Base-by-base conservation (phyloP, 2,329 filamentous ascomycete species). In the Knufia fluminis region DNA sequence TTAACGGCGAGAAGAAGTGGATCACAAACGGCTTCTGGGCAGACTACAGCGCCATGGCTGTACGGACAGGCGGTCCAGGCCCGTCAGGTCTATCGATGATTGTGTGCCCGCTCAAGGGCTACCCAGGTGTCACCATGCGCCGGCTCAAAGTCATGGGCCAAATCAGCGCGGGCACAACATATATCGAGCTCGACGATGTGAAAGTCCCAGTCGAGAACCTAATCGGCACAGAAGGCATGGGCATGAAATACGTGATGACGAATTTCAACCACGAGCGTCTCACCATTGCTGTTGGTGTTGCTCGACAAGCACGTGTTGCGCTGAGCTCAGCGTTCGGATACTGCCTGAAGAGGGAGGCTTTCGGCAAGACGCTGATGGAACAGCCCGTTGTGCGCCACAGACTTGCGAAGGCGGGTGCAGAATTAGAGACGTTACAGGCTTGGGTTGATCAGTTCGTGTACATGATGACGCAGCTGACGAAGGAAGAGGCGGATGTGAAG, bases 1-100 rank as follows among this genome's bases (percentile, higher is more conserved):
- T 88, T 42, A 87, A 85, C 51, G 84, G 84, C n/a, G 73, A 76
- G 0, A 88, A 88, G 75, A 87, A 89, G 68, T 89, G 85, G 84
- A 85, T 86, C 60, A 85, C 82, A 0, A 85, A 85, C 59, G 84
- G 79, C 3, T 79, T 85, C 52, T 86, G 81, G 82, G 72, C 77
- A 3, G 78, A 87, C 51, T 81, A 79, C 57, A 72, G 76, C 4
- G 77, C 75, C 26, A 86, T 86, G 80, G 85, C 84, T 0, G 85
- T 88, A 1, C 76, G 85, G 28, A 88, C 85, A 0, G 83, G 83
- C 14, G 81, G 78, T 0, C 75, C 79, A 0, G 82, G 82, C 0
- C 69, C 80, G 0, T 59, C 64, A 0, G 85, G 85, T 0, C 70
- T 88, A 2, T 83, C 79, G 0, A 71, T 88, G 60, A 62, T 89